Evolutionary conservation across 2,329 filamentous ascomycete species (phyloP).

Genomic region (Diaporthe citrichinensis): DNA sequence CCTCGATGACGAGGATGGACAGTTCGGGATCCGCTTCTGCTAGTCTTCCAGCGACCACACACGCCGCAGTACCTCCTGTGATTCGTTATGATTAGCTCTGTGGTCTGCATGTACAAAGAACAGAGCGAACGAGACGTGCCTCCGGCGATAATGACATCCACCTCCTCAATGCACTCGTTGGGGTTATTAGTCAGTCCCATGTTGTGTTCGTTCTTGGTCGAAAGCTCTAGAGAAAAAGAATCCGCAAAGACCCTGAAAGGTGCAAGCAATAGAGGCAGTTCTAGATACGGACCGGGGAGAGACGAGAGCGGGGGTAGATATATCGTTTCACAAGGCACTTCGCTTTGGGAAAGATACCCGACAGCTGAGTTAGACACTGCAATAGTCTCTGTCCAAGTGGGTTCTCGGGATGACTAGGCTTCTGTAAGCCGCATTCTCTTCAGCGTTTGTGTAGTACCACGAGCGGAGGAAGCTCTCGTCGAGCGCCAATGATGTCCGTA

Average conservation of each 20-base stretch:
- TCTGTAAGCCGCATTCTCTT: background rate
- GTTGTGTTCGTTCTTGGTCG: too few species aligned
- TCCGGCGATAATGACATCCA: slow-evolving; percentile 57
- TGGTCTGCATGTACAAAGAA: background rate
- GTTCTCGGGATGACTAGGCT: background rate
- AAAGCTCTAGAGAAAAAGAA: too few species aligned
- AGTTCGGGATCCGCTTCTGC: slow-evolving; percentile 64
- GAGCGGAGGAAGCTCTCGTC: background rate
- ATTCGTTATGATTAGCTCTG: slow-evolving; percentile 5
- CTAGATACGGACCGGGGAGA: background rate
- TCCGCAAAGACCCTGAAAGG: background rate
- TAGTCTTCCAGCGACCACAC: slow-evolving; percentile 64
- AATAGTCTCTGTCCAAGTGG: background rate
- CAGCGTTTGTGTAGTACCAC: background rate
- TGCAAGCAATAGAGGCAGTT: background rate
- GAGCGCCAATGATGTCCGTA: slow-evolving; percentile 3
- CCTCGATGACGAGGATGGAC: slow-evolving; percentile 67
- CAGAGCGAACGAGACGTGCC: slow-evolving; percentile 31
- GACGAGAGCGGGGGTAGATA: background rate
- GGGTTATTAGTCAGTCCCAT: slow-evolving; percentile 42
- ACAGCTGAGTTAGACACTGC: background rate
- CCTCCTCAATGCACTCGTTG: slow-evolving; percentile 52
- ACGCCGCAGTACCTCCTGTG: slow-evolving; percentile 62
- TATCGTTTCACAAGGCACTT: background rate
- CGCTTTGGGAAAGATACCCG: background rate